Conservation (phyloP, 2,329 filamentous ascomycete genomes). For the Pseudopyricularia cyperi region DNA sequence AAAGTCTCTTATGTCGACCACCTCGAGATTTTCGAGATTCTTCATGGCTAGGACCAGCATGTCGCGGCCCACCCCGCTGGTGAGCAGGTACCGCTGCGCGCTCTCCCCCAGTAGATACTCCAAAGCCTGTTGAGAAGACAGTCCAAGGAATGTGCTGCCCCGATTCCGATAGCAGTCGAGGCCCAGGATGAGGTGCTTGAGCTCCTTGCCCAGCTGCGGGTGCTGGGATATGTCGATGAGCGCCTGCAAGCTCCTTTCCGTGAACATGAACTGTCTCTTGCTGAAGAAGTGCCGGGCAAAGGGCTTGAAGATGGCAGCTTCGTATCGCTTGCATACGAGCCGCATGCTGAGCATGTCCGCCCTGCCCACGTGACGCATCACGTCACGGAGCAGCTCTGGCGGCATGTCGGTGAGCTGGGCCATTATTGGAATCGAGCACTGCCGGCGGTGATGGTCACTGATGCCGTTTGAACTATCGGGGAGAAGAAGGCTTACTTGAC, state of each 20-base stretch:
- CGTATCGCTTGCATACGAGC: conserved; percentile 38
- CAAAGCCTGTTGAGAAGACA: not conserved
- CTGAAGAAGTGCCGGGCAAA: conserved; percentile 52
- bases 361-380: conserved; percentile 40
- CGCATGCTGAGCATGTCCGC: conserved; percentile 41
- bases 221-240: conserved; percentile 37
- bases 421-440: too few relatives aligned
- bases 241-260: conserved; percentile 39
- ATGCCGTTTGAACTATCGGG: too few relatives aligned
- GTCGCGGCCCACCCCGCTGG: conserved; percentile 32
- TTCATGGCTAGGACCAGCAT: conserved; percentile 44
- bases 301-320: conserved; percentile 36
- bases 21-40: conserved; percentile 39
- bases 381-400: conserved; percentile 43
- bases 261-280: conserved; percentile 53
- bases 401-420: conserved; percentile 23
- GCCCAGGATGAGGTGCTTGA: conserved; percentile 36
- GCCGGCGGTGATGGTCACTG: too few relatives aligned
- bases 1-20: conserved; percentile 47
- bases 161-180: conserved; percentile 19
- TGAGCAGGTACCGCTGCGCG: conserved; percentile 19
- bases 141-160: not conserved
- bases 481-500: too few relatives aligned
- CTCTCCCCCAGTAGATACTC: not conserved
- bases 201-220: conserved; percentile 22